Conservation (phyloP, 2,329 filamentous ascomycete species). For the Xylaria sp. region DNA sequence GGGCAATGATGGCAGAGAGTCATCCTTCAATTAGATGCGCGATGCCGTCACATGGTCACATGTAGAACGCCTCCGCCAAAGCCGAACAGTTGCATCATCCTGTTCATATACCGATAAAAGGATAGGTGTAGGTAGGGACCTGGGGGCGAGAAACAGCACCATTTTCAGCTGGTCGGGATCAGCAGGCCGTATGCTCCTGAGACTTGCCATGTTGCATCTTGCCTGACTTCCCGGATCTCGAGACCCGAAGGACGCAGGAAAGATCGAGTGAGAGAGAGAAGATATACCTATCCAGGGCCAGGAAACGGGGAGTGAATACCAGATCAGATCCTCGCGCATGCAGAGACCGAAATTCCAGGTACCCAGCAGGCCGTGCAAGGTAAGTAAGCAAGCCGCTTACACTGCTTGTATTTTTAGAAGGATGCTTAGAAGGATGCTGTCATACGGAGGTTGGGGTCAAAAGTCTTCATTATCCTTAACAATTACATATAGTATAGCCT, state of each 20-base stretch:
- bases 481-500: no score
- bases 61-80: neutral
- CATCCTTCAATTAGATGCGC: no score
- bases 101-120: neutral
- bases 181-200: slow-evolving; percentile 19
- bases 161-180: slow-evolving; percentile 18
- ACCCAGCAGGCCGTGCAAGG: neutral
- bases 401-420: slow-evolving; percentile 13
- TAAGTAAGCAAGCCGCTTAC: slow-evolving; percentile 1
- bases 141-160: neutral
- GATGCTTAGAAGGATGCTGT: slow-evolving; percentile 13
- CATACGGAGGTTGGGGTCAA: no score
- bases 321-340: slow-evolving; percentile 23
- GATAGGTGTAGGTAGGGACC: neutral
- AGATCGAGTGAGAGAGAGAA: slow-evolving; percentile 4
- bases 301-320: slow-evolving; percentile 20
- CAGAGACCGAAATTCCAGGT: slow-evolving; percentile 23
- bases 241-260: neutral
- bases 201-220: slow-evolving; percentile 29
- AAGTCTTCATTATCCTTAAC: no score
- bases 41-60: no score
- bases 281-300: slow-evolving; percentile 14
- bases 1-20: no score
- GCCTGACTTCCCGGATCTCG: slow-evolving; percentile 25
- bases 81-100: slow-evolving; percentile 2